These are phyloP conservation scores for Asterella californica DNA, from an alignment of 225 moss, liverwort and hornwort species.

Conservation along the genomic window DNA sequence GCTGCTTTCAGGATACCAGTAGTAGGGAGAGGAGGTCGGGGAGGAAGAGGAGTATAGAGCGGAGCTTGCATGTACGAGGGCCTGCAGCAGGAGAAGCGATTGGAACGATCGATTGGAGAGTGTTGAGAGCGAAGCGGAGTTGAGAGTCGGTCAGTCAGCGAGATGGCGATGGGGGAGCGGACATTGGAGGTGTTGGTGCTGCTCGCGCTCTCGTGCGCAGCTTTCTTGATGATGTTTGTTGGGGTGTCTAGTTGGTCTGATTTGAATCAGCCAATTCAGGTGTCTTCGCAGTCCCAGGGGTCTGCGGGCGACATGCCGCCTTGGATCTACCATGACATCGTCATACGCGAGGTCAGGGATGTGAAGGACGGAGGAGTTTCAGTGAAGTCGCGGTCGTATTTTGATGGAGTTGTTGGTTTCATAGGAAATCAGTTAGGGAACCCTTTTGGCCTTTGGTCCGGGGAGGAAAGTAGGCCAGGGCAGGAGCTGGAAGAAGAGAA, in stretches of 20 bases:
- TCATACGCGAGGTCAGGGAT: not conserved
- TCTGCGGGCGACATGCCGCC: not conserved
- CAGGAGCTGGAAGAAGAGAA: conserved; percentile 12
- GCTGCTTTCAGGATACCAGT: too few species aligned
- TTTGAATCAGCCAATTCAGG: not conserved
- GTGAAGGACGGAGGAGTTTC: conserved; percentile 12
- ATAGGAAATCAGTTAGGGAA: conserved; percentile 14
- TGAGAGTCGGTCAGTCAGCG: not conserved
- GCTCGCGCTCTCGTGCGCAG: conserved; percentile 8
- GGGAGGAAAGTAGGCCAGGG: not conserved
- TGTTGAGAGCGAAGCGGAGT: not conserved
- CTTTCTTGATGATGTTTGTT: conserved; percentile 17
- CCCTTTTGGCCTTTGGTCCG: not conserved
- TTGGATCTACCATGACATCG: not conserved
- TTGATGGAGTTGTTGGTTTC: not conserved
- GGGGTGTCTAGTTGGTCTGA: conserved; percentile 10
- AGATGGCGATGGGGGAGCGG: conserved; percentile 14
- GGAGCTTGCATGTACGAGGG: not conserved
- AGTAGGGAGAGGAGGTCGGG: not conserved
- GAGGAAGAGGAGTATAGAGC: not conserved
- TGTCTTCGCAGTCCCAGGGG: not conserved
- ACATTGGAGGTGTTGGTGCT: conserved; percentile 12
- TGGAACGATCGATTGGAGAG: not conserved
- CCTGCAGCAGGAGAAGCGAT: not conserved
- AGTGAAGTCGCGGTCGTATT: conserved; percentile 19